Percentiles rank a stretch among this genome's conserved stretches.
Evolutionary conservation across 2,329 filamentous ascomycete species (phyloP).

Genomic region (Xylariaceae sp.): DNA sequence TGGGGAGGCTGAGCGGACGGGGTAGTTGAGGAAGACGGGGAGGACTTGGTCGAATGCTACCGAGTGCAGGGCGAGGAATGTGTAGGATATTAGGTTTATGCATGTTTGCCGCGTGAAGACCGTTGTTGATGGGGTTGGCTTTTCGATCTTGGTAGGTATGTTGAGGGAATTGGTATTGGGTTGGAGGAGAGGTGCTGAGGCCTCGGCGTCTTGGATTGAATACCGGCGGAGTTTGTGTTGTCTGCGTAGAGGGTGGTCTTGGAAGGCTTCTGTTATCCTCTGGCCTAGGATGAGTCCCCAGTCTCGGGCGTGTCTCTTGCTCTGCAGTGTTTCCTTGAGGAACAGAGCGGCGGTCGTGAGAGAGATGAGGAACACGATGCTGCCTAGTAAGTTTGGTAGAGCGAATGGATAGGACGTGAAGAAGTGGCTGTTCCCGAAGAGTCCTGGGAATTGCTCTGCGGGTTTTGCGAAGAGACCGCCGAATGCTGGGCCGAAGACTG

Average conservation of each 20-base stretch:
- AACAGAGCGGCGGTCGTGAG: constrained; percentile 73
- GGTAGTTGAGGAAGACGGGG: constrained; percentile 83
- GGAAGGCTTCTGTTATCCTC: constrained; percentile 49
- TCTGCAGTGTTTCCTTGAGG: constrained; percentile 78
- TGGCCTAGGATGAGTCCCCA: constrained; percentile 72
- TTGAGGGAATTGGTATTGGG: constrained; percentile 18
- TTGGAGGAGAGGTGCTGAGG: constrained; percentile 52
- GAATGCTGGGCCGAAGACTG: constrained; percentile 81
- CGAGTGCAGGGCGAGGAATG: constrained; percentile 74
- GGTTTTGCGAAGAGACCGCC: constrained; percentile 85
- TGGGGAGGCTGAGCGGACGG: constrained; percentile 52
- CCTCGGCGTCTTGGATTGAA: constrained; percentile 54
- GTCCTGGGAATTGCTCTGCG: constrained; percentile 63
- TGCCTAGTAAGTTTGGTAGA: constrained; percentile 77
- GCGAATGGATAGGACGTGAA: constrained; percentile 76
- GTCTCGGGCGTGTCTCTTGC: constrained; percentile 64
- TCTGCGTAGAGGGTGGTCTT: constrained; percentile 16
- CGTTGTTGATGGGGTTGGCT: constrained; percentile 13
- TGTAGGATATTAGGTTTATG: constrained; percentile 74
- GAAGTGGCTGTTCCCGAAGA: constrained; percentile 65
- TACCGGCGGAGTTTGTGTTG: constrained; percentile 35
- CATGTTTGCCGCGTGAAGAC: constrained; percentile 72
- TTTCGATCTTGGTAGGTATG: constrained; percentile 16
- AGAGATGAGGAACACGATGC: constrained; percentile 72
- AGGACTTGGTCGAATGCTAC: constrained; percentile 85